Evolutionary conservation across 306 rosid genomes (phyloP), one percentile per base, ranked within the genome.

Genomic region (Trifolium fragiferum): DNA sequence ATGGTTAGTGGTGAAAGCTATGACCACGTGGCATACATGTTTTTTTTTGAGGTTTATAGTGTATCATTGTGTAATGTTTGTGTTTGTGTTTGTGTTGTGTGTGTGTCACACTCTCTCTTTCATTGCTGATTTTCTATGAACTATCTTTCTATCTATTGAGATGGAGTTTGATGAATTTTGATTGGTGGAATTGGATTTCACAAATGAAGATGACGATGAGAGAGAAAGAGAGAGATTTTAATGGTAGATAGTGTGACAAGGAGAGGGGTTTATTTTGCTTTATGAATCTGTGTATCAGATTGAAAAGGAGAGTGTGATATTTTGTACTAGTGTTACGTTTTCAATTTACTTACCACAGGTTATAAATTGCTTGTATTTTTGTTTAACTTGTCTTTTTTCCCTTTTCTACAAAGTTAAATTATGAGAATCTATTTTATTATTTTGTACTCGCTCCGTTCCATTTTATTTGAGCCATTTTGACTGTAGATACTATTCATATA

Each of bases 131-230:
- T 30, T 60, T 20, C 21, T 60, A 8, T 68, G 73, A 4, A 30
- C 33, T 68, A 62, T 80, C 77, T 61, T 57, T 63, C 84, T 82
- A 76, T 14, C 77, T 18, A 73, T 65, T 50, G 6, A 41, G 96
- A 85, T 88, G 90, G 86, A 85, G 90, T 79, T 79, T 85, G 74
- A 62, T 83, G 86, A 25, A 77, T 51, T 86, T 84, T 92, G 82
- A 92, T 90, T 90, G 96, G 98, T 33, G 67, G 81, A 33, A 35
- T 20, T 55, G 85, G 98, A 92, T 92, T 90, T 82, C 91, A 50
- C 38, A 1, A 53, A 58, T 25, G 81, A 15, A 50, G 76, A 62
- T 73, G 58, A 58, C 12, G 27, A 16, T 46, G 77, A 73, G 69
- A 73, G 77, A 73, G 77, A 60, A 43, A 40, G 49, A 9, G 63